Percentiles rank a stretch among this genome's conserved stretches.
Evolutionary conservation across 2,329 filamentous ascomycete species (phyloP).

Genomic region (Venturia nashicola): DNA sequence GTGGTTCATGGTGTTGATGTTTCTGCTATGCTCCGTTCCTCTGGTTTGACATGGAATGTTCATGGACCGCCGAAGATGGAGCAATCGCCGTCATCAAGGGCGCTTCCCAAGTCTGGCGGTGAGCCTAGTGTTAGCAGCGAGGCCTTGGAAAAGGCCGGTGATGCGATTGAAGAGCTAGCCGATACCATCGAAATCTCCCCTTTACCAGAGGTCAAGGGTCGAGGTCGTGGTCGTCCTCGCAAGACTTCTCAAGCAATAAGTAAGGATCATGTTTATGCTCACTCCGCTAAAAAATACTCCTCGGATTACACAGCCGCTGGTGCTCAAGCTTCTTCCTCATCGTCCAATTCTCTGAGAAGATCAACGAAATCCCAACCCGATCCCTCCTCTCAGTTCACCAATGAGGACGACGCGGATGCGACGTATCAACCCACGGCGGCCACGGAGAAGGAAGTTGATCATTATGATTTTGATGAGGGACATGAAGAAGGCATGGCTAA

Average conservation of each 20-base stretch:
- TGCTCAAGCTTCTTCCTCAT: not conserved
- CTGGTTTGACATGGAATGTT: slow-evolving; percentile 18
- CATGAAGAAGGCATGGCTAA: slow-evolving; percentile 18
- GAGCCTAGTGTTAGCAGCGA: not conserved
- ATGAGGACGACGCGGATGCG: not conserved
- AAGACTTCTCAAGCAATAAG: not conserved
- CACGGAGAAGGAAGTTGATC: slow-evolving; percentile 13
- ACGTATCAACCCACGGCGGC: not conserved
- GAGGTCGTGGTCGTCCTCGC: not conserved
- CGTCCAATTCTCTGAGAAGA: not conserved
- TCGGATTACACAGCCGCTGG: not conserved
- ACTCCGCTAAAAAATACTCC: not conserved
- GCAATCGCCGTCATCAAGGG: not conserved
- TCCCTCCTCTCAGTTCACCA: too few species aligned
- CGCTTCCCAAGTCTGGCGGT: not conserved
- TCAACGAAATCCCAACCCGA: not conserved
- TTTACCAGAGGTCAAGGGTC: not conserved
- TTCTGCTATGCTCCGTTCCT: slow-evolving; percentile 34
- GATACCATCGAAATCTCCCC: not conserved
- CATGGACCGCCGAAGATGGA: slow-evolving; percentile 4
- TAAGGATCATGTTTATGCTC: not conserved
- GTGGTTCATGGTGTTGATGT: slow-evolving; percentile 40
- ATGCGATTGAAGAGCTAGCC: not conserved
- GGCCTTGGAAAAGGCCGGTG: not conserved
- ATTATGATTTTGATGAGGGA: slow-evolving; percentile 16